phyloP scores from a whole-genome alignment of 176 grass and related monocot genomes.

The Oropetium thomaeum region DNA sequence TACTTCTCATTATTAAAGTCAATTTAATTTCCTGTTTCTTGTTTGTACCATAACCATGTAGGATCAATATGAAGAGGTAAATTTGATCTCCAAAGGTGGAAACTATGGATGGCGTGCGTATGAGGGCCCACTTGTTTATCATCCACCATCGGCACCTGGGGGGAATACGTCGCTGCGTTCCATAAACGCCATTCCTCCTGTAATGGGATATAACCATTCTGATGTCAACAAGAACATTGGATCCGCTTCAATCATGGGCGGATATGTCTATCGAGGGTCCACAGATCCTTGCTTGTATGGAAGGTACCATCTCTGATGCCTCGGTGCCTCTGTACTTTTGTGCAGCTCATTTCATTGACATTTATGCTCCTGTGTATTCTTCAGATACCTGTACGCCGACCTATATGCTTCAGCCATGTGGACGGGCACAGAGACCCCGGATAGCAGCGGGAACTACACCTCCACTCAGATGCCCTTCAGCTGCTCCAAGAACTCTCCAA shows the following conservation, averaged over 20 bases:
- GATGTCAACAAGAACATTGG: slow-evolving; percentile 43
- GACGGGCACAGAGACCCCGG: slow-evolving; percentile 64
- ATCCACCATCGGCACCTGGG: slow-evolving; percentile 40
- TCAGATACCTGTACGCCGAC: slow-evolving; percentile 74
- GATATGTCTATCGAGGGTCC: slow-evolving; percentile 63
- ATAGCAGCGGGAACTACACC: slow-evolving; percentile 59
- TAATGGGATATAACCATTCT: slow-evolving; percentile 59
- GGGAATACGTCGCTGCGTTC: slow-evolving; percentile 48
- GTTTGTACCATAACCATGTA: slow-evolving; percentile 11
- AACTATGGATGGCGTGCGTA: slow-evolving; percentile 80
- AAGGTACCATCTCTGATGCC: slow-evolving; percentile 27
- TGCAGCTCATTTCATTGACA: background rate
- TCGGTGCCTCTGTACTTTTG: background rate
- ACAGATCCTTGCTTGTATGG: slow-evolving; percentile 71
- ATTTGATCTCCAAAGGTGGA: slow-evolving; percentile 65
- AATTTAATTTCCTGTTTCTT: background rate
- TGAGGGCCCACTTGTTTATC: slow-evolving; percentile 41
- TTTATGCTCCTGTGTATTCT: background rate
- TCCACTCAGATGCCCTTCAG: slow-evolving; percentile 47
- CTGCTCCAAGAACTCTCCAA: slow-evolving; percentile 59
- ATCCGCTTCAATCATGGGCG: slow-evolving; percentile 71
- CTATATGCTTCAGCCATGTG: slow-evolving; percentile 64
- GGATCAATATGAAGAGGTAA: slow-evolving; percentile 69
- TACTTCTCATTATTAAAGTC: background rate
- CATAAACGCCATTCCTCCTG: slow-evolving; percentile 46